Evolutionary conservation across 2,329 filamentous ascomycete genomes (phyloP), one percentile per base, ranked within the genome.

Genomic region (Sphaceloma murrayae): DNA sequence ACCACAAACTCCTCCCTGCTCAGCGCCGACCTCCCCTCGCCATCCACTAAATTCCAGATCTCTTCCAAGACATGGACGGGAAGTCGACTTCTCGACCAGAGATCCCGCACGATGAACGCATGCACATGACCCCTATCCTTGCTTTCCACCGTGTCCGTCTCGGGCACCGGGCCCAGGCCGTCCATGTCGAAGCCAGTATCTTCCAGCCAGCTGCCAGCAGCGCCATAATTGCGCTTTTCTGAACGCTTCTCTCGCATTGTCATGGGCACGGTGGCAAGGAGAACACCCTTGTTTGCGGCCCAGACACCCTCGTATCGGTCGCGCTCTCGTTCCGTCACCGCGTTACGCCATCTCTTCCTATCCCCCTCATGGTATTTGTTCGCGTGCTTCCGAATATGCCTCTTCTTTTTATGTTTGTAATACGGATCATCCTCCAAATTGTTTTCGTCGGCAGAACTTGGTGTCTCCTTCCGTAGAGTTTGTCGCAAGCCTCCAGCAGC

Each of bases 261-360:
- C 40, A 58, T 56, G 8, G 58, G 49, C 18, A 60, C 14, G 16
- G 16, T 9, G 10, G n/a, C 13, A 11, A 40, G 24, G 34, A 60
- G 53, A 0, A 77, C 47, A 0, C 84, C 84, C 38, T 78, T 76
- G 54, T 91, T 91, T 31, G 82, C 85, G 1, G 85, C 85, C 83
- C 84, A 91, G 1, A 91, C 74, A 2, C 82, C 85, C 60, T 89
- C 85, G 60, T 91, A 91, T 1, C 85, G 73, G 56, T 82, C 83
- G n/a, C 82, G 69, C 56, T 91, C 83, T 4, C 76, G 68, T 36
- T 76, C 72, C 0, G 80, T 84, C 31, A 91, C 75, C 49, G 77
- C 71, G 52, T 88, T 83, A 31, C 82, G 74, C 85, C 85, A 91
- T 5, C 82, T 75, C 55, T 77, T 80, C 13, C 84, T 74, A 3